Evolutionary conservation across 257 asterid genomes (phyloP).

Genomic region (Fraxinus americana): DNA sequence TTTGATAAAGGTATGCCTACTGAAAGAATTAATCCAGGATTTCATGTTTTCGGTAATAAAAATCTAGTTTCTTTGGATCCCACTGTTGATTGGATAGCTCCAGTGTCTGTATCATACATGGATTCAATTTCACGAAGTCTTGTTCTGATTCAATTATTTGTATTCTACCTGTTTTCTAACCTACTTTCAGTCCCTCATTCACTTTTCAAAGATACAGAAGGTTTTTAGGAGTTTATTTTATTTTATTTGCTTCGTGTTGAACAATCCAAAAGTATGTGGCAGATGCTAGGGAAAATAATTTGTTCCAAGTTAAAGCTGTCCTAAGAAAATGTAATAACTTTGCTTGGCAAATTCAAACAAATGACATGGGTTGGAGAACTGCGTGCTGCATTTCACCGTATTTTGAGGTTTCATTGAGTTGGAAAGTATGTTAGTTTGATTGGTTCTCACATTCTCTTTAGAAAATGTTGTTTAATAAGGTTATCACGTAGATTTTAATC

Average conservation of each 20-base stretch:
- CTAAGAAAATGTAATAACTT: background rate
- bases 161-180: background rate
- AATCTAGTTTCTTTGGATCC: slow-evolving; percentile 4
- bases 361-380: background rate
- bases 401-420: background rate
- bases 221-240: background rate
- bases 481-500: background rate
- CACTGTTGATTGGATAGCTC: background rate
- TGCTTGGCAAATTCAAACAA: background rate
- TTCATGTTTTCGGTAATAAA: slow-evolving; percentile 1
- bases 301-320: slow-evolving; percentile 1
- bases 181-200: slow-evolving; percentile 2
- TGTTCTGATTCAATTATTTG: background rate
- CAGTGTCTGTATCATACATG: too few relatives aligned
- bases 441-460: background rate
- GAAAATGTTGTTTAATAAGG: background rate
- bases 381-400: background rate
- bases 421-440: background rate
- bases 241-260: background rate
- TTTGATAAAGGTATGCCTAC: too few relatives aligned
- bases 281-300: background rate
- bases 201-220: background rate
- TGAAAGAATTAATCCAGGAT: background rate
- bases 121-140: background rate
- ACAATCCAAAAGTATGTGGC: background rate